Conservation (phyloP, 768 basidiomycete genomes). For the Leccinum arenicola region DNA sequence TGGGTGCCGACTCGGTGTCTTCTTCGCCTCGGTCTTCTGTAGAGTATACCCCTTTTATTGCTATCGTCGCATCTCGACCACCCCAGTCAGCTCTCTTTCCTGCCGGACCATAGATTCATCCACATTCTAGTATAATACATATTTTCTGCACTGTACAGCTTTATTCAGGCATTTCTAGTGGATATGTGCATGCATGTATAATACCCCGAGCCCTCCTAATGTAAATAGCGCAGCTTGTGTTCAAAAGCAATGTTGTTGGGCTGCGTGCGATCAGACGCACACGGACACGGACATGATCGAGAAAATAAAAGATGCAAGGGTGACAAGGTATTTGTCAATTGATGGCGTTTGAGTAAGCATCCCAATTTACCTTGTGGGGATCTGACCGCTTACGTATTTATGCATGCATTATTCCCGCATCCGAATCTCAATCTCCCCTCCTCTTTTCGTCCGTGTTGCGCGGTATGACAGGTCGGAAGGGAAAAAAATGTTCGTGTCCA, state of each 20-base stretch:
- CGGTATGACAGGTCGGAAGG: slow-evolving; percentile 5
- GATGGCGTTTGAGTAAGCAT: slow-evolving; percentile 31
- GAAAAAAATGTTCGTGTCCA: not conserved
- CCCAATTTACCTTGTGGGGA: slow-evolving; percentile 32
- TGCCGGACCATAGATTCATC: slow-evolving; percentile 26
- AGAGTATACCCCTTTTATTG: slow-evolving; percentile 39
- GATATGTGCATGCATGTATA: slow-evolving; percentile 40
- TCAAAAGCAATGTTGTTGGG: slow-evolving; percentile 1
- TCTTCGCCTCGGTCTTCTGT: slow-evolving; percentile 11
- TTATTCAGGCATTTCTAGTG: slow-evolving; percentile 36
- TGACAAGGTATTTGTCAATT: slow-evolving; percentile 26
- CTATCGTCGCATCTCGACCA: slow-evolving; percentile 25
- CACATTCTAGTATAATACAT: slow-evolving; percentile 33
- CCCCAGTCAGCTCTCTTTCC: slow-evolving; percentile 9
- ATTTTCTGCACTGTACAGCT: slow-evolving; percentile 33
- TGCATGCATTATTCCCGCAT: slow-evolving; percentile 4
- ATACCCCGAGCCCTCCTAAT: slow-evolving; percentile 31
- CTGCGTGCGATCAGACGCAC: slow-evolving; percentile 4
- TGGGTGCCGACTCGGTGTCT: not conserved
- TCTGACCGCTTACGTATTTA: slow-evolving; percentile 30
- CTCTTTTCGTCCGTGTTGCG: slow-evolving; percentile 10
- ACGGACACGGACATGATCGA: slow-evolving; percentile 11
- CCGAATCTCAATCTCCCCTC: slow-evolving; percentile 10
- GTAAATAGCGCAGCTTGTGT: slow-evolving; percentile 27
- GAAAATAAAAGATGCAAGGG: slow-evolving; percentile 10